Conservation (phyloP, 2,329 filamentous ascomycete genomes). For the Xylaria sp. region DNA sequence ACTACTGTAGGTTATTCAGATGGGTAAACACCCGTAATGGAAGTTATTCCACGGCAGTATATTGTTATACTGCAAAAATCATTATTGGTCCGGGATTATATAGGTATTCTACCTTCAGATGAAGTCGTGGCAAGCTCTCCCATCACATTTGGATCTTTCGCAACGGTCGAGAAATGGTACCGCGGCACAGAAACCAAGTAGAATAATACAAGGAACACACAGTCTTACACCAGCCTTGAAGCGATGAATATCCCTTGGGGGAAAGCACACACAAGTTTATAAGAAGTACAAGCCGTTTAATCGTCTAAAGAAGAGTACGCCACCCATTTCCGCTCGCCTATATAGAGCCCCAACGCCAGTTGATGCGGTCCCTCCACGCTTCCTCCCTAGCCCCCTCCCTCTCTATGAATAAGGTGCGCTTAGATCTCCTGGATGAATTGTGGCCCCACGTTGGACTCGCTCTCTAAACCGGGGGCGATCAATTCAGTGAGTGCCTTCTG, state of each 20-base stretch:
- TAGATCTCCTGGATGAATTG: constrained; percentile 47
- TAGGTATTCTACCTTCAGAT: not conserved
- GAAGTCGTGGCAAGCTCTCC: not conserved
- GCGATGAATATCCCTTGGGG: not conserved
- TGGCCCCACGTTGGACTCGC: constrained; percentile 40
- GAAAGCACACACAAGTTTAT: not conserved
- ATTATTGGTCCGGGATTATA: not conserved
- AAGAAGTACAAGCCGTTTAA: not conserved
- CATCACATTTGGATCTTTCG: not conserved
- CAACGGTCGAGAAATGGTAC: not conserved
- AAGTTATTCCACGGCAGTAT: not conserved
- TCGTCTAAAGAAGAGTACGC: not conserved
- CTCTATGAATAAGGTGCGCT: not conserved
- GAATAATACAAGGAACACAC: not conserved
- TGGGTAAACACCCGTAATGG: not conserved
- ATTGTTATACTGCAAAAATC: not conserved
- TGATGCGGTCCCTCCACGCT: not conserved
- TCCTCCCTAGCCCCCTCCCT: not conserved
- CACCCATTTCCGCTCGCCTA: not conserved
- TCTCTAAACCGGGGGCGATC: constrained; percentile 33
- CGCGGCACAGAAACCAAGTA: not conserved
- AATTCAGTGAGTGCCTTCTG: constrained; percentile 32
- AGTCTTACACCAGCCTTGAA: not conserved
- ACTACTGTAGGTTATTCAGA: too few species aligned
- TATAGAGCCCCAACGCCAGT: not conserved